Conservation (phyloP, 2,329 filamentous ascomycete genomes). For the Pleoardoris graminearum region DNA sequence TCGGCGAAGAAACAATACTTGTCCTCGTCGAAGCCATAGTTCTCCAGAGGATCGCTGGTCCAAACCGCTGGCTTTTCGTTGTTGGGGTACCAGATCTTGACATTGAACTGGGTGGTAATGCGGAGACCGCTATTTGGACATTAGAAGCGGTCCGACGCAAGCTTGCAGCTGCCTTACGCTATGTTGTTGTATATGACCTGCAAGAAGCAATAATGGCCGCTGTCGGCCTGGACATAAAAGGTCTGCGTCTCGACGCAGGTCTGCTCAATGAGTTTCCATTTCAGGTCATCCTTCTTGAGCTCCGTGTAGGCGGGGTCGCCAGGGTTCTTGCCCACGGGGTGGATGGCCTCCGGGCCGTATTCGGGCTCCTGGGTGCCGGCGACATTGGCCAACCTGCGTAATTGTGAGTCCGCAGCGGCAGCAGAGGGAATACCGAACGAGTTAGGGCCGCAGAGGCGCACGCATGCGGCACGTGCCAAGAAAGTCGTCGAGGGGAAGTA, state of each 20-base stretch:
- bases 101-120: constrained; percentile 91
- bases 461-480: constrained; percentile 14
- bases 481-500: constrained; percentile 26
- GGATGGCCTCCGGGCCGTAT: constrained; percentile 87
- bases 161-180: constrained; percentile 72
- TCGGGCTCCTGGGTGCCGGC: constrained; percentile 95
- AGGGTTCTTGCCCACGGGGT: constrained; percentile 80
- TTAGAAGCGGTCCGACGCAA: constrained; percentile 9
- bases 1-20: constrained; percentile 84
- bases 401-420: constrained; percentile 19
- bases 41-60: constrained; percentile 77
- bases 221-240: constrained; percentile 86
- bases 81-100: constrained; percentile 83
- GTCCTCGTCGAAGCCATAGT: constrained; percentile 83
- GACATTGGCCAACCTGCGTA: constrained; percentile 66
- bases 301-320: constrained; percentile 79
- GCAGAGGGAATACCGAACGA: constrained; percentile 1
- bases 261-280: constrained; percentile 78
- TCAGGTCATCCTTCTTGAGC: constrained; percentile 73
- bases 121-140: constrained; percentile 71
- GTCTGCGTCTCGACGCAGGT: constrained; percentile 94
- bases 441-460: constrained; percentile 2
- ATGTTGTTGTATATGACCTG: constrained; percentile 99
- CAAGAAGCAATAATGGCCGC: constrained; percentile 73
- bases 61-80: constrained; percentile 75